Evolutionary conservation across 2,329 filamentous ascomycete species (phyloP).

Genomic region (Lomentospora prolificans): DNA sequence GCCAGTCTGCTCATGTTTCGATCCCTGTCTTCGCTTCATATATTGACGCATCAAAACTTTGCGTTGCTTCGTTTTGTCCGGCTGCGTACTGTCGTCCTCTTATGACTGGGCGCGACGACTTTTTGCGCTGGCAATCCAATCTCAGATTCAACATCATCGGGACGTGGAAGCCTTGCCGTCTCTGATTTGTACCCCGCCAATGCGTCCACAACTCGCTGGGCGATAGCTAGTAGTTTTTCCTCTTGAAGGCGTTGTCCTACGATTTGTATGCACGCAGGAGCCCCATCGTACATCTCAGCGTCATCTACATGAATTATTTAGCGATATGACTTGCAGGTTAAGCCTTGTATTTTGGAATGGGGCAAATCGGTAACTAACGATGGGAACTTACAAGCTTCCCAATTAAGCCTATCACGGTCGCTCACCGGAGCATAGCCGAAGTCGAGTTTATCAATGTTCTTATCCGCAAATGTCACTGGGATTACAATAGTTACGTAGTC

Average conservation of each 20-base stretch:
- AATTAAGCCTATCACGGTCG: background rate
- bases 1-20: too few species aligned
- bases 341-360: background rate
- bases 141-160: too few species aligned
- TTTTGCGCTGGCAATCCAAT: too few species aligned
- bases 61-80: too few species aligned
- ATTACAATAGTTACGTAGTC: slow-evolving; percentile 7
- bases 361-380: background rate
- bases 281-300: slow-evolving; percentile 1
- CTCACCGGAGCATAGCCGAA: background rate
- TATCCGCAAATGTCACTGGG: slow-evolving; percentile 5
- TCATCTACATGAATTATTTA: background rate
- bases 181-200: background rate
- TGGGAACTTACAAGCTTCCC: slow-evolving; percentile 7
- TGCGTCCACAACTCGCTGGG: slow-evolving; percentile 4
- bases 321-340: background rate
- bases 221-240: slow-evolving; percentile 3
- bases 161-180: background rate
- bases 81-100: too few species aligned
- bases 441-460: background rate
- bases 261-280: slow-evolving; percentile 3
- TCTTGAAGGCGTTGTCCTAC: slow-evolving; percentile 5
- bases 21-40: too few species aligned
- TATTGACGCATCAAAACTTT: too few species aligned
- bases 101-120: too few species aligned